Base-by-base conservation (phyloP, 2,329 filamentous ascomycete species). In the Cyphellophora europaea region DNA sequence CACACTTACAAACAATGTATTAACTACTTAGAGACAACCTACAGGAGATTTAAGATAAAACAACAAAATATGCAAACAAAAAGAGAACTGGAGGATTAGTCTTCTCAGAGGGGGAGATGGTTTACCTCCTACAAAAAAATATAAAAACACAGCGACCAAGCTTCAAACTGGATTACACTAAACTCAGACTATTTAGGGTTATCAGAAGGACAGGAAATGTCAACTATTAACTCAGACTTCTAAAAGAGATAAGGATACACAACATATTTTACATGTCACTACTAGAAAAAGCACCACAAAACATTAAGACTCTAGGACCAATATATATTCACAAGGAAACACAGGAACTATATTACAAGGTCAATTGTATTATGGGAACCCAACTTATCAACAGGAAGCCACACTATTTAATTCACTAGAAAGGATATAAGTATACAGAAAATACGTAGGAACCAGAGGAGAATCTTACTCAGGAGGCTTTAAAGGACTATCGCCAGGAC, bases 81-180 rank as follows among this genome's bases (percentile, higher is more conserved):
- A 34, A 35, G 25, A 38, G 36, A 23, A 15, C 25, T 29, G 21
- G 21, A 25, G 31, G 21, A 38, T 32, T 23, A 29, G 27, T 17
- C 32, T 19, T 38, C 15, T 6, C 3, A 29, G 23, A 38, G 32
- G 21, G 31, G 25, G 31, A 30, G 18, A 18, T 27, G 12, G 36
- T 35, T 15, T 38, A 38, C 21, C 11, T 38, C 8, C 11, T 30
- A 19, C 5, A 13, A 30, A 28, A 28, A 38, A 38, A 38, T 18
- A 38, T 38, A 18, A 38, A 35, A 29, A 38, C 23, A 38, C 28
- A 38, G 12, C 16, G 36, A 38, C 36, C 30, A 28, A 34, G 31
- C 15, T 13, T 18, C 4, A 38, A 38, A 35, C 25, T 38, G 11
- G 31, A 38, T 23, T 34, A 33, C 19, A 38, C 18, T 11, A 38